phyloP scores from a whole-genome alignment of 495 filamentous ascomycete genomes.

The Penicillium riverlandense region DNA sequence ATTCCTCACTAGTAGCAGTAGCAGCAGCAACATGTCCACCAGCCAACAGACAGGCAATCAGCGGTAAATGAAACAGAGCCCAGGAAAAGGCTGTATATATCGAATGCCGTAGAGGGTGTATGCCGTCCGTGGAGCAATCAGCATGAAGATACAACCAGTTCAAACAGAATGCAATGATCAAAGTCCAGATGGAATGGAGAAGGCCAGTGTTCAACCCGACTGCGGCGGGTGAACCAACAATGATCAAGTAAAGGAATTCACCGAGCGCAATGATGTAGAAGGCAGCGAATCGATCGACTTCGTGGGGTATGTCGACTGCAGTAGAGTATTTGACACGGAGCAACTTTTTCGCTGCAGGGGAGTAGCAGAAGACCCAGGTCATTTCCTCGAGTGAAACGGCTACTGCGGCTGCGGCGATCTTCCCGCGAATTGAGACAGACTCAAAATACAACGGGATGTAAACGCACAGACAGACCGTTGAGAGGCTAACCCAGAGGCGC shows the following conservation, averaged over 20 bases:
- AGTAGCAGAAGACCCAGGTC: conserved; percentile 27
- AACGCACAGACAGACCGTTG: conserved; percentile 21
- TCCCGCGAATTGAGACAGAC: conserved; percentile 23
- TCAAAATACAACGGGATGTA: conserved; percentile 35
- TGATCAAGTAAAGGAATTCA: conserved; percentile 38
- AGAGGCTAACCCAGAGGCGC: conserved; percentile 24
- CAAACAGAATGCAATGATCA: conserved; percentile 40
- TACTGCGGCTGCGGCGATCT: conserved; percentile 31
- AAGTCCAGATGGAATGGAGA: conserved; percentile 32
- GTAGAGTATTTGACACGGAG: conserved; percentile 29
- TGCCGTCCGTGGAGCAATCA: conserved; percentile 24
- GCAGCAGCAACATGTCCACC: conserved; percentile 32
- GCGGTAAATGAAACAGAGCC: conserved; percentile 31
- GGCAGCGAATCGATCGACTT: conserved; percentile 39
- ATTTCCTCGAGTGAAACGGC: conserved; percentile 27
- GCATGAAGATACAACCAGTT: conserved; percentile 37
- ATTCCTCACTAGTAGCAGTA: conserved; percentile 14
- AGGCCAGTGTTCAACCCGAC: conserved; percentile 28
- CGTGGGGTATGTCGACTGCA: conserved; percentile 38
- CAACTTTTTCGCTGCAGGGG: conserved; percentile 23
- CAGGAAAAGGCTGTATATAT: conserved; percentile 26
- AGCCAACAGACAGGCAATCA: conserved; percentile 29
- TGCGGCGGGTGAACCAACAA: conserved; percentile 30
- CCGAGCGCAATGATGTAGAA: conserved; percentile 46
- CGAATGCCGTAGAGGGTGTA: conserved; percentile 28